phyloP scores from a whole-genome alignment of 352 stramenopile species.

The Globisporangium echinulatum region DNA sequence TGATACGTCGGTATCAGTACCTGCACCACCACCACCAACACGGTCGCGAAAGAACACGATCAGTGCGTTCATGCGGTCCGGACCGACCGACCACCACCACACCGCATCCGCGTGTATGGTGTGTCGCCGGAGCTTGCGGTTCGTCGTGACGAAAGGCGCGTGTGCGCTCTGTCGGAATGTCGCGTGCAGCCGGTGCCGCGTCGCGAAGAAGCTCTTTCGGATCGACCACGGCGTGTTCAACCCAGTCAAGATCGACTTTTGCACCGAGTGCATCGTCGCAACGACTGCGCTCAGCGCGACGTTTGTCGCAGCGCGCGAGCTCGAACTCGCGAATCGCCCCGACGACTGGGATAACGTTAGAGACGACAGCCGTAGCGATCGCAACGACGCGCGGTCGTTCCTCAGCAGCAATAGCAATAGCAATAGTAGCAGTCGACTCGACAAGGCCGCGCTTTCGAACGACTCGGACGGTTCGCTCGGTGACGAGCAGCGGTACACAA shows the following conservation, averaged over 20 bases:
- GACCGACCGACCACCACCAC: background rate
- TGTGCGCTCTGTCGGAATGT: constrained; percentile 29
- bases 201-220: constrained; percentile 43
- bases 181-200: constrained; percentile 31
- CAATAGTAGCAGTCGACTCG: no score
- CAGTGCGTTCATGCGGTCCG: constrained; percentile 10
- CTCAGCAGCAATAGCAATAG: no score
- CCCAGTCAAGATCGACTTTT: constrained; percentile 51
- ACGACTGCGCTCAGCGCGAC: constrained; percentile 11
- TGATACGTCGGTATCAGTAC: no score
- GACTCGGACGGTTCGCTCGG: background rate
- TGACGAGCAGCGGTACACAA: constrained; percentile 10
- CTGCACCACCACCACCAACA: constrained; percentile 9
- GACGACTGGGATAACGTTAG: background rate
- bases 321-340: constrained; percentile 1
- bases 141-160: constrained; percentile 18
- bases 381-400: background rate
- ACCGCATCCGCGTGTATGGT: constrained; percentile 16
- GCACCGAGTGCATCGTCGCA: constrained; percentile 12
- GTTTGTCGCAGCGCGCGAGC: constrained; percentile 10
- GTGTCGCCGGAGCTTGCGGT: constrained; percentile 26
- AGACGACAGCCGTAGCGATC: no score
- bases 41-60: constrained; percentile 15
- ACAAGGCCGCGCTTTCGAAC: background rate
- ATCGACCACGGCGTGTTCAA: constrained; percentile 40